Base-by-base conservation (phyloP, 129 eudicot species). In the Daucus carota region DNA sequence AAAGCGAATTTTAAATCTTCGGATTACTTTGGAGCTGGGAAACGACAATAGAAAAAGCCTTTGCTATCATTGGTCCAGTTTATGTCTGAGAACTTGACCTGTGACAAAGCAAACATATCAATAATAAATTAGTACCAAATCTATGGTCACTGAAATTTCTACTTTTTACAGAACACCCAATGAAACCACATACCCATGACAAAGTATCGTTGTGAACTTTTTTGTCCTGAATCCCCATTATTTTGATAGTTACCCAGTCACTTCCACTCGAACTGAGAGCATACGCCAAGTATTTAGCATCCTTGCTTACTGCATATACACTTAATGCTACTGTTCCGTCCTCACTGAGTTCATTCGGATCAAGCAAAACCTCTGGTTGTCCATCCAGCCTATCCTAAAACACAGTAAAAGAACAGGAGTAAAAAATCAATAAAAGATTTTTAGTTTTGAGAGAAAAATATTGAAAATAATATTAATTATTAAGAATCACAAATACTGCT, bases 1-100 rank as follows among this genome's bases (percentile, higher is more conserved):
- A n/a, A 46, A 73, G 31, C 20, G n/a, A 73, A 16, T 14, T 36
- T 45, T 47, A 70, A 24, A 22, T n/a, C 26, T 52, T 5, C 14
- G 40, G 83, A 94, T 87, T 88, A 91, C 99, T 89, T 85, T 50
- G 99, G 99, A 70, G 97, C 87, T 67, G 99, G 99, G 73, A 86
- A 95, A 24, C 99, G 97, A 82, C 88, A 84, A 87, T 95, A 95
- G 85, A 95, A 95, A 79, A 95, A 95, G 28, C 99, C 99, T 85
- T 95, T 95, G 81, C 88, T 76, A 82, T 95, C 99, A 80, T 89
- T 92, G 13, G 97, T 95, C 97, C 99, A 95, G 68, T 89, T 85
- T 47, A 95, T 88, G 80, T 83, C 84, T 28, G 94, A 89, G 84
- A 95, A 95, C 73, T 95, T 95, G 60, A 95, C 98, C 98, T 93